Percentiles rank a stretch among this genome's conserved stretches.
Evolutionary conservation across 805 yeast species (phyloP).

Genomic region (Suhomyces kilbournensis): DNA sequence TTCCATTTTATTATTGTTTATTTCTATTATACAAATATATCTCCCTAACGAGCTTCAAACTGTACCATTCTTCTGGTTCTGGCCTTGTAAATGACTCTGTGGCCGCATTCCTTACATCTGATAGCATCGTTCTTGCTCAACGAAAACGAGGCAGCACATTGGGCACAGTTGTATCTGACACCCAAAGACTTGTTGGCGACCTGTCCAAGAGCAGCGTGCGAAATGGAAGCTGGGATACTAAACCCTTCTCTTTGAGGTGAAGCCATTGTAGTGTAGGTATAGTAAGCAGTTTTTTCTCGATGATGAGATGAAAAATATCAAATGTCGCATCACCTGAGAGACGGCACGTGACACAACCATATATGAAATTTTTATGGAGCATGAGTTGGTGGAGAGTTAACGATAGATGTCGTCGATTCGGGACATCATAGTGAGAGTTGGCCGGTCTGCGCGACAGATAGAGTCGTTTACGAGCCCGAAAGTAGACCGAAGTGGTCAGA

Average conservation of each 20-base stretch:
- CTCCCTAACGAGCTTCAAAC: slow-evolving; percentile 40
- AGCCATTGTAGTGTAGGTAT: slow-evolving; percentile 26
- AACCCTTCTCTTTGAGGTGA: slow-evolving; percentile 79
- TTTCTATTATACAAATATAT: background rate
- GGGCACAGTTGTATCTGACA: slow-evolving; percentile 92
- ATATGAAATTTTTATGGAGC: background rate
- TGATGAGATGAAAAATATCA: background rate
- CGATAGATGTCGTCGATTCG: slow-evolving; percentile 29
- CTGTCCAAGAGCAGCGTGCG: slow-evolving; percentile 81
- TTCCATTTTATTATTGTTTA: background rate
- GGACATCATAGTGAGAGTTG: slow-evolving; percentile 33
- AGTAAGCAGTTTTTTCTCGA: background rate
- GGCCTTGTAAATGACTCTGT: slow-evolving; percentile 94
- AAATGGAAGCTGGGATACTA: slow-evolving; percentile 72
- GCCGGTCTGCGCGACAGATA: slow-evolving; percentile 28
- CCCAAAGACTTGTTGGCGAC: slow-evolving; percentile 64
- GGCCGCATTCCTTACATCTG: slow-evolving; percentile 98
- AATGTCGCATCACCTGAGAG: no score
- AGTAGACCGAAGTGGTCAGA: background rate
- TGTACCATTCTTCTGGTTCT: slow-evolving; percentile 94
- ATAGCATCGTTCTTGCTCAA: slow-evolving; percentile 93
- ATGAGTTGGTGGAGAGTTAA: background rate
- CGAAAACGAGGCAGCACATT: slow-evolving; percentile 87
- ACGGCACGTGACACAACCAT: no score
- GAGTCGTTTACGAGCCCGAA: slow-evolving; percentile 14